phyloP scores from a whole-genome alignment of 2,329 filamentous ascomycete species.

The Aureobasidium sp. region DNA sequence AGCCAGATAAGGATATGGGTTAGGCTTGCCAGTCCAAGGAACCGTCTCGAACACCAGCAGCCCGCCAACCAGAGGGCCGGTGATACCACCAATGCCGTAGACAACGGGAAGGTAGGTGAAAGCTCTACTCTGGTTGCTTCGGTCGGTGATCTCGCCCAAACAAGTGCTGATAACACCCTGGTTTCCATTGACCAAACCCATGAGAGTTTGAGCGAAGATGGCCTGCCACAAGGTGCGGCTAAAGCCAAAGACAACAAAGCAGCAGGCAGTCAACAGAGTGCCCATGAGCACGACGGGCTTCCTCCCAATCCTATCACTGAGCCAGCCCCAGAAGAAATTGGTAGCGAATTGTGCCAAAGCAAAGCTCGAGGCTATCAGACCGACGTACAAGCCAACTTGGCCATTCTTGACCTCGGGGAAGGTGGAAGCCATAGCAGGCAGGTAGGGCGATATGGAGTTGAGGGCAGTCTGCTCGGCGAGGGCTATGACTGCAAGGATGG shows the following conservation, averaged over 20 bases:
- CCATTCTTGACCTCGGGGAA: slow-evolving; percentile 69
- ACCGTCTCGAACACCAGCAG: slow-evolving; percentile 60
- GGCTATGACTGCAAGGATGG: slow-evolving; percentile 77
- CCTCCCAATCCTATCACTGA: slow-evolving; percentile 68
- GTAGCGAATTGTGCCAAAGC: slow-evolving; percentile 86
- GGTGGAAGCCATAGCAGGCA: slow-evolving; percentile 80
- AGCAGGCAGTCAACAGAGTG: slow-evolving; percentile 70
- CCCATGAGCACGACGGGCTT: slow-evolving; percentile 78
- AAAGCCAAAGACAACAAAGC: slow-evolving; percentile 81
- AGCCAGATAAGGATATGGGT: slow-evolving; percentile 69
- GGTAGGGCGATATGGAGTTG: slow-evolving; percentile 91
- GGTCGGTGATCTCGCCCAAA: slow-evolving; percentile 87
- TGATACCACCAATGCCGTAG: slow-evolving; percentile 92
- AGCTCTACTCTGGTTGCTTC: slow-evolving; percentile 84
- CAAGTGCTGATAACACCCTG: slow-evolving; percentile 90
- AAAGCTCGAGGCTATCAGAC: slow-evolving; percentile 81
- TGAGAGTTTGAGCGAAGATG: slow-evolving; percentile 73
- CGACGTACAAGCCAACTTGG: slow-evolving; percentile 78
- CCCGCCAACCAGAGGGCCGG: slow-evolving; percentile 84
- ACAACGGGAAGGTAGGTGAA: slow-evolving; percentile 93
- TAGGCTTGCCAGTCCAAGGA: slow-evolving; percentile 43
- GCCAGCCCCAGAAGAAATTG: slow-evolving; percentile 83
- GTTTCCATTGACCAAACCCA: slow-evolving; percentile 93
- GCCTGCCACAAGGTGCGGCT: slow-evolving; percentile 76
- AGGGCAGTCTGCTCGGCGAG: slow-evolving; percentile 91